Base-by-base conservation (phyloP, 2,329 filamentous ascomycete genomes). In the Ilyonectria destructans region DNA sequence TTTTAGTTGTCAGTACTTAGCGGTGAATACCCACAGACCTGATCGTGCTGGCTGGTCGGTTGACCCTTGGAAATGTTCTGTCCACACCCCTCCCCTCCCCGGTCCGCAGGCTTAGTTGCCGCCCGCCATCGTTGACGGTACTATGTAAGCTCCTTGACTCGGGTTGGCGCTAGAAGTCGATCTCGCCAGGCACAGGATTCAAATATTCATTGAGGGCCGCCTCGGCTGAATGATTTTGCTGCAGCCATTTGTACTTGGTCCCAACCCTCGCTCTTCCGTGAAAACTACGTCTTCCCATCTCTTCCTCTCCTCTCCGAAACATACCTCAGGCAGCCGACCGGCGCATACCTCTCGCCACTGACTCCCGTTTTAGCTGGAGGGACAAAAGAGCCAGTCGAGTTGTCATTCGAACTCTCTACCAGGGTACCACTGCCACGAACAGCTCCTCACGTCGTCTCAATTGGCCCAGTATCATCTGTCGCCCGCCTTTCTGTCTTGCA, bases 11-110 rank as follows among this genome's bases (percentile, higher is more conserved):
- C 70, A 69, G 68, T 69, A 73, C 70, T 71, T 63, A 69, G 54
- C 66, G 67, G 67, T 71, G 60, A 69, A 69, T 68, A 67, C 52
- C 74, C 74, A 75, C 69, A 55, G 58, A 68, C 63, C 49, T 66
- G 67, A 59, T 71, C 66, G 68, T 65, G 62, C 64, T 73, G 59
- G 64, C 71, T 73, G 61, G 64, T 72, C 57, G 66, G 64, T 71
- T 69, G 70, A 71, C 64, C 69, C 72, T 72, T 72, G 69, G 61
- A 71, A 61, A 70, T 51, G 65, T 69, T 68, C 64, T 49, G 67
- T 66, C 71, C 74, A 74, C 68, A 68, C 74, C 72, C 72, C 70
- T 68, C 74, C 72, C 72, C 70, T 68, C 71, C 72, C 71, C 70
- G 66, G 71, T 61, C 69, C 67, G 67, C 66, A 64, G 58, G 62